These are phyloP conservation scores for Tylopilus plumbeoviolaceoides DNA, from an alignment of 768 basidiomycete genomes.

Conservation along the genomic window DNA sequence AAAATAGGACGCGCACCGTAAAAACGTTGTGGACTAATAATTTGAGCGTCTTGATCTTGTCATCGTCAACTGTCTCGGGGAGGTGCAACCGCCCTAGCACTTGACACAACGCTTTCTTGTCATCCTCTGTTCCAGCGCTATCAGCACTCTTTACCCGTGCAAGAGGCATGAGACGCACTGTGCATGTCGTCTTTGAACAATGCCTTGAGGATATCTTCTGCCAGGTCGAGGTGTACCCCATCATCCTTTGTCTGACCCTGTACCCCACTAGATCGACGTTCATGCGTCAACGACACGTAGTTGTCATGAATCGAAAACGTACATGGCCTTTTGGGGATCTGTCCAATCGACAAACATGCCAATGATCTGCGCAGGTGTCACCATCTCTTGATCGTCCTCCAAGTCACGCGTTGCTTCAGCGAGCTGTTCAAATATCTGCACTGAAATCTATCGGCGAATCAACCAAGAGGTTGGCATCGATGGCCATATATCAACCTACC, in stretches of 20 bases:
- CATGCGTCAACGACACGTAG: neutral
- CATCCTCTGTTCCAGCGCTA: neutral
- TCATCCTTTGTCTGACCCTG: slow-evolving; percentile 38
- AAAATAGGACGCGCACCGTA: slow-evolving; percentile 4
- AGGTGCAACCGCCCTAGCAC: slow-evolving; percentile 60
- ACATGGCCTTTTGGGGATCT: slow-evolving; percentile 70
- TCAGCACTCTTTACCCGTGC: neutral
- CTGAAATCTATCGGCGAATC: slow-evolving; percentile 51
- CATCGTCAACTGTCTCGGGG: slow-evolving; percentile 67
- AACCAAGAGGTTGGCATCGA: no score
- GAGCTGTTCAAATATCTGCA: slow-evolving; percentile 62
- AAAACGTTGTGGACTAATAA: slow-evolving; percentile 48
- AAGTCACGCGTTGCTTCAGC: slow-evolving; percentile 54
- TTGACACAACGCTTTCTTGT: slow-evolving; percentile 42
- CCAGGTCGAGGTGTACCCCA: slow-evolving; percentile 52
- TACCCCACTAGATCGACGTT: slow-evolving; percentile 33
- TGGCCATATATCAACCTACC: slow-evolving; percentile 17
- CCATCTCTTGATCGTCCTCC: slow-evolving; percentile 73
- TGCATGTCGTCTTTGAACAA: slow-evolving; percentile 46
- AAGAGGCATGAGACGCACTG: slow-evolving; percentile 41
- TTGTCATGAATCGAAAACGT: neutral
- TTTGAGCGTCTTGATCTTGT: slow-evolving; percentile 60
- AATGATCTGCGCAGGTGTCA: slow-evolving; percentile 66
- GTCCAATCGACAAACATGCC: slow-evolving; percentile 88
- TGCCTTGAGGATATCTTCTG: slow-evolving; percentile 45